Evolutionary conservation across 2,329 filamentous ascomycete genomes (phyloP).

Genomic region (Aspergillus ochraceoroseus): DNA sequence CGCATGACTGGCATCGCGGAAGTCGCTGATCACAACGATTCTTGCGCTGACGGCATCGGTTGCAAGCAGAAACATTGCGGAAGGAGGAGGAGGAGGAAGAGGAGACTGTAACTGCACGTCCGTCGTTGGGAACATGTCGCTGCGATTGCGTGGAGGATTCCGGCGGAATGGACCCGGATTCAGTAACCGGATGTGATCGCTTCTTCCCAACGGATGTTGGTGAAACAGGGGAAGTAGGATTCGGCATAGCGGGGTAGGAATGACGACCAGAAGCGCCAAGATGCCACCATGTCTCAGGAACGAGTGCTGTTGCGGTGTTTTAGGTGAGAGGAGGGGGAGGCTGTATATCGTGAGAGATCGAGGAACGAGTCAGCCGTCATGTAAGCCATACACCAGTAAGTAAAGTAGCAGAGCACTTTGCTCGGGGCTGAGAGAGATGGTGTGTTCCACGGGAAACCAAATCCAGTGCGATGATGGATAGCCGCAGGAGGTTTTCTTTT

Average conservation of each 20-base stretch:
- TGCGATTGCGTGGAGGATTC: conserved; percentile 20
- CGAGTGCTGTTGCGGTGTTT: conserved; percentile 21
- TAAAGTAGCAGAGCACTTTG: conserved; percentile 8
- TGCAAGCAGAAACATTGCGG: conserved; percentile 89
- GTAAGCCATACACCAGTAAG: conserved; percentile 22
- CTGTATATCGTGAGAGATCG: conserved; percentile 14
- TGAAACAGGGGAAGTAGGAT: conserved; percentile 29
- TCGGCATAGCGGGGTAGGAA: conserved; percentile 33
- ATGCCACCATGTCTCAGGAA: conserved; percentile 32
- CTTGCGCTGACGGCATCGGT: conserved; percentile 85
- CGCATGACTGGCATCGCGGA: conserved; percentile 84
- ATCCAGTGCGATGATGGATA: conserved; percentile 18
- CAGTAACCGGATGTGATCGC: conserved; percentile 33
- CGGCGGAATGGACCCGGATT: conserved; percentile 23
- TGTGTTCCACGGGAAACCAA: conserved; percentile 10
- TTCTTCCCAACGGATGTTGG: conserved; percentile 36
- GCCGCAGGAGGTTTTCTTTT: conserved; percentile 12
- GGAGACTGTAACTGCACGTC: conserved; percentile 18
- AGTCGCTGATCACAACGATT: conserved; percentile 92
- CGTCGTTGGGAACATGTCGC: conserved; percentile 20
- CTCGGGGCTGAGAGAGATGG: conserved; percentile 4
- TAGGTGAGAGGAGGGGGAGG: conserved; percentile 10
- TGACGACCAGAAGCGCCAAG: conserved; percentile 23
- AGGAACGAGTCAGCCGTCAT: conserved; percentile 30
- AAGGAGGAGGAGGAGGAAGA: conserved; percentile 50